Evolutionary conservation across 495 filamentous ascomycete genomes (phyloP).

Genomic region (Gamarada debralockiae): DNA sequence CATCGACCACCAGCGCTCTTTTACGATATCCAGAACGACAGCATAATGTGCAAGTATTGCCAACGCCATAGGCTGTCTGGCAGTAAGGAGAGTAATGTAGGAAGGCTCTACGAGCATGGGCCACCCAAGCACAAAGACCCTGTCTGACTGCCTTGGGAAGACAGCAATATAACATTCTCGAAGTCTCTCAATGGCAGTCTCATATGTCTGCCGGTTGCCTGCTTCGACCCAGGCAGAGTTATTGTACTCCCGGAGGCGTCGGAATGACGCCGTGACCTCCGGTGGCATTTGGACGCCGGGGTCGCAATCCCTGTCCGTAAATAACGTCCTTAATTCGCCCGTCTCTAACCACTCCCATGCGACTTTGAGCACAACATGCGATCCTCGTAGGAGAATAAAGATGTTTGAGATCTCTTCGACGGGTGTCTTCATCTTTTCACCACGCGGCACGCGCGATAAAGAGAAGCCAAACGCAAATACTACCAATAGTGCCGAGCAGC

Average conservation of each 20-base stretch:
- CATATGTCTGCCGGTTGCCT: not conserved
- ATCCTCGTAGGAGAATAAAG: conserved; percentile 2
- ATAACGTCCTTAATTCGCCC: not conserved
- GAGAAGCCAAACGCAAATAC: not conserved
- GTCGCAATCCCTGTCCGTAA: conserved; percentile 1
- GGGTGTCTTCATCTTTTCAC: not conserved
- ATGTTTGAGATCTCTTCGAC: conserved; percentile 4
- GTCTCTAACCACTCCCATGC: conserved; percentile 1
- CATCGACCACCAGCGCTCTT: conserved; percentile 28
- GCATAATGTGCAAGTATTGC: conserved; percentile 40
- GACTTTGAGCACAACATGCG: not conserved
- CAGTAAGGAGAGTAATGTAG: conserved; percentile 27
- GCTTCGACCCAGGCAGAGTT: not conserved
- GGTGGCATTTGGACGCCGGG: not conserved
- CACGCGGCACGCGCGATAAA: not conserved
- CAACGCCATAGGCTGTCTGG: conserved; percentile 34
- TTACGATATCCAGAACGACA: conserved; percentile 30
- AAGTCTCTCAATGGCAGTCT: not conserved
- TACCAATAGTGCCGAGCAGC: conserved; percentile 2
- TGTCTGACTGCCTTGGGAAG: not conserved
- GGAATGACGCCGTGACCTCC: not conserved
- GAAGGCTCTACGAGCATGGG: conserved; percentile 23
- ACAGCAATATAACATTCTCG: not conserved
- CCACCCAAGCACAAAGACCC: conserved; percentile 30
- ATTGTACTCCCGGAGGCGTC: not conserved